phyloP scores from a whole-genome alignment of 2,329 filamentous ascomycete species.

The Colletotrichum sidae region DNA sequence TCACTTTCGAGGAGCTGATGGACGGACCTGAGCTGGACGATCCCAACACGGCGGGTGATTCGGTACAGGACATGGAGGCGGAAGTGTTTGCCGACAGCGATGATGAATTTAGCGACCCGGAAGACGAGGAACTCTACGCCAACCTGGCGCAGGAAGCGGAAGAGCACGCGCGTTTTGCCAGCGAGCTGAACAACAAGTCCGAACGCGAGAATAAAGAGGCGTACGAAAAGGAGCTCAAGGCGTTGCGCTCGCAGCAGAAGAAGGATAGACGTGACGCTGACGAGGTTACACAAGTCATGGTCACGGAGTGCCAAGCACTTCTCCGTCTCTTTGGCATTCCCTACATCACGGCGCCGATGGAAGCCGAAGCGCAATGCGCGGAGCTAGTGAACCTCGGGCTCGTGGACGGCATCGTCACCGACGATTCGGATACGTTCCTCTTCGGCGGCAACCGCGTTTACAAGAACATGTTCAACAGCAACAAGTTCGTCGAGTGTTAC shows the following conservation, averaged over 20 bases:
- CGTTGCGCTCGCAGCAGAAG: conserved; percentile 92
- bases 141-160: conserved; percentile 91
- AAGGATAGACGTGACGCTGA: conserved; percentile 96
- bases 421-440: conserved; percentile 95
- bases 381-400: conserved; percentile 87
- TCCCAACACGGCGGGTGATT: conserved; percentile 27
- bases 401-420: conserved; percentile 97
- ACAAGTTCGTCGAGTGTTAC: conserved; percentile 98
- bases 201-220: conserved; percentile 77
- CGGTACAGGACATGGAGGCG: conserved; percentile 49
- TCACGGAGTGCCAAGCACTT: conserved; percentile 92
- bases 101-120: conserved; percentile 83
- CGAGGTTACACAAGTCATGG: conserved; percentile 96
- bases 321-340: conserved; percentile 92
- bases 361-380: conserved; percentile 97
- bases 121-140: conserved; percentile 88
- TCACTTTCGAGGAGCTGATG: conserved; percentile 38
- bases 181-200: conserved; percentile 82
- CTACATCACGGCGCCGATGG: conserved; percentile 98
- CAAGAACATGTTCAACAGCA: conserved; percentile 99
- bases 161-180: conserved; percentile 93
- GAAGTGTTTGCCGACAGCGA: conserved; percentile 69
- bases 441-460: conserved; percentile 97
- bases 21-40: conserved; percentile 39
- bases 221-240: conserved; percentile 88